phyloP scores from a whole-genome alignment of 805 yeast genomes.

The Pichia ethanolica region DNA sequence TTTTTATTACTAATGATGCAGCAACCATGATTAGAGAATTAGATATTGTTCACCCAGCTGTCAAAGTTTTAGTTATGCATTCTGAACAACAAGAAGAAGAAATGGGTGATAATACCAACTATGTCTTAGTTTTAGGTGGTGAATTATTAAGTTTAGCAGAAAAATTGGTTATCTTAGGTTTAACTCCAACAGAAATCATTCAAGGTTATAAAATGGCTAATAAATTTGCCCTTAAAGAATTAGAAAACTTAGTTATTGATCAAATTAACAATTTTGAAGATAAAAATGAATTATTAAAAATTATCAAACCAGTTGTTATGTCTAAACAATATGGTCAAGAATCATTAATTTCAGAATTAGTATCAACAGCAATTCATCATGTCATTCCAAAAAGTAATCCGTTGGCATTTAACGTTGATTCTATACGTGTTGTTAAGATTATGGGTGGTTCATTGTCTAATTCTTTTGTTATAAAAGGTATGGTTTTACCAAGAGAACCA shows the following conservation, averaged over 20 bases:
- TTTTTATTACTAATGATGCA: constrained; percentile 93
- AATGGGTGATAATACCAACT: constrained; percentile 94
- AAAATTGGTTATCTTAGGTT: constrained; percentile 73
- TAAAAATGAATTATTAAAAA: constrained; percentile 54
- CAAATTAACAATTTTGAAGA: constrained; percentile 50
- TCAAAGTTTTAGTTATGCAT: constrained; percentile 91
- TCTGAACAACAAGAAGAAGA: constrained; percentile 94
- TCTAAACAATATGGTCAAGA: constrained; percentile 92
- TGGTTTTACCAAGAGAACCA: constrained; percentile 98
- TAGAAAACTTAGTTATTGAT: constrained; percentile 60
- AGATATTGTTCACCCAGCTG: constrained; percentile 96
- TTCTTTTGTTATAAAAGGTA: constrained; percentile 84
- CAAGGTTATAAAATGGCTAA: constrained; percentile 91
- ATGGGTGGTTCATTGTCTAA: constrained; percentile 80
- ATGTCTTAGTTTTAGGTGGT: constrained; percentile 88
- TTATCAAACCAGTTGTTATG: constrained; percentile 79
- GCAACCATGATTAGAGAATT: constrained; percentile 92
- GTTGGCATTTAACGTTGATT: constrained; percentile 75
- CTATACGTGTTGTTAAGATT: constrained; percentile 89
- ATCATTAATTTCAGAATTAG: constrained; percentile 65
- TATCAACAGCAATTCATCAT: constrained; percentile 75
- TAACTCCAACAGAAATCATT: constrained; percentile 85
- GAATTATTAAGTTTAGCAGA: constrained; percentile 84
- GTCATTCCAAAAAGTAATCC: constrained; percentile 69
- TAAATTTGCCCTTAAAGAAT: constrained; percentile 58